phyloP scores from a whole-genome alignment of 164 flowering plant genomes.

The Aristolochia contorta region DNA sequence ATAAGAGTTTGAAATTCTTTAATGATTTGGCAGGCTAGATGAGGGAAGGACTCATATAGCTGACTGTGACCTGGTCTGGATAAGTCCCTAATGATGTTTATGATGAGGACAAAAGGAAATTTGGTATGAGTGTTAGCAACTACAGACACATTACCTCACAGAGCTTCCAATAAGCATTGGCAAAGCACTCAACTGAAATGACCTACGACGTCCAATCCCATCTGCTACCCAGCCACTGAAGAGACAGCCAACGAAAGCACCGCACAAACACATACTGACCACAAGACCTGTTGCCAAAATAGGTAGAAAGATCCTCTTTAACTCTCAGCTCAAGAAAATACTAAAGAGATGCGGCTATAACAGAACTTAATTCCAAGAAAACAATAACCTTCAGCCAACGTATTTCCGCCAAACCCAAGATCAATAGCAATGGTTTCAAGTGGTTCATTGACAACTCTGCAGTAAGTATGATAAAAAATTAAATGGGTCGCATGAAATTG shows the following conservation, averaged over 20 bases:
- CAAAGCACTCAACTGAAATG: constrained; percentile 88
- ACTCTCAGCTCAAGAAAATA: not conserved
- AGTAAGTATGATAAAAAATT: not conserved
- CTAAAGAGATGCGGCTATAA: not conserved
- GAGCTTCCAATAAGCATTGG: constrained; percentile 91
- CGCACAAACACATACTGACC: constrained; percentile 87
- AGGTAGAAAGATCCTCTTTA: not conserved
- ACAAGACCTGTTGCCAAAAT: constrained; percentile 62
- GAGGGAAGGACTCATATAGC: not conserved
- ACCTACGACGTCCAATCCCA: constrained; percentile 82
- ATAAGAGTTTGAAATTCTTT: not conserved
- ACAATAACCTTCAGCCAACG: constrained; percentile 70
- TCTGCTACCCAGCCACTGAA: constrained; percentile 91
- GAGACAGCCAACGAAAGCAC: constrained; percentile 78
- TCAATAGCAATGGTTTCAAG: constrained; percentile 78
- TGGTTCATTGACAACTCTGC: constrained; percentile 92
- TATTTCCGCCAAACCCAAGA: constrained; percentile 82
- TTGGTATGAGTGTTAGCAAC: not conserved
- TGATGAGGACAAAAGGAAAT: not conserved
- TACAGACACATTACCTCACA: constrained; percentile 40
- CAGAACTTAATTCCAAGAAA: not conserved
- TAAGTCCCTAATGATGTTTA: not conserved
- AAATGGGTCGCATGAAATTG: not conserved
- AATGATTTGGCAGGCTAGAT: not conserved
- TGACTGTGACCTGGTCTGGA: not conserved